Percentiles rank a stretch among this genome's conserved stretches.
These are phyloP conservation scores for Torulaspora maleeae DNA, from an alignment of 805 yeast genomes.

Conservation along the genomic window DNA sequence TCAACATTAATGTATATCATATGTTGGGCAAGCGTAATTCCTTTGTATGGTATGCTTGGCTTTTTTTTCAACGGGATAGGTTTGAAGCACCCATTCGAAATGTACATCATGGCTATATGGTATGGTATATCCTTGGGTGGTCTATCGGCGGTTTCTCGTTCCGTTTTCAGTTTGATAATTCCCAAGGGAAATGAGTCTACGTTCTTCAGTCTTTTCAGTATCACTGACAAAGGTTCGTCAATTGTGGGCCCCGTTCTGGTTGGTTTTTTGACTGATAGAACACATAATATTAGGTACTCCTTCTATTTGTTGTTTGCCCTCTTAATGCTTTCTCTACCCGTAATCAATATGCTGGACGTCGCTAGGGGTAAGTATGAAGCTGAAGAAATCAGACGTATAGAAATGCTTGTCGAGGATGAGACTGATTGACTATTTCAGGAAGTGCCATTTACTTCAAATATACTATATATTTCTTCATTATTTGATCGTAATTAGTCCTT, in stretches of 20 bases:
- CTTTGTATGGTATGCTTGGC: slow-evolving; percentile 67
- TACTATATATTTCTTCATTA: background rate
- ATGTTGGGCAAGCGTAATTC: slow-evolving; percentile 60
- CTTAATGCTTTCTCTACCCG: slow-evolving; percentile 51
- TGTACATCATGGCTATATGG: slow-evolving; percentile 66
- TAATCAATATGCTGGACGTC: slow-evolving; percentile 52
- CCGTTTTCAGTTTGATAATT: slow-evolving; percentile 61
- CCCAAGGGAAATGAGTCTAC: slow-evolving; percentile 73
- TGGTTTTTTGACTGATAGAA: slow-evolving; percentile 66
- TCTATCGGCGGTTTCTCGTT: slow-evolving; percentile 61
- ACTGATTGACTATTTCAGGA: background rate
- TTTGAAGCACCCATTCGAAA: slow-evolving; percentile 57
- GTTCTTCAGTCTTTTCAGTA: slow-evolving; percentile 68
- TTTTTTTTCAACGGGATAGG: slow-evolving; percentile 54
- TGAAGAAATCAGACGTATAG: slow-evolving; percentile 32
- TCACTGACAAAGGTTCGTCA: slow-evolving; percentile 78
- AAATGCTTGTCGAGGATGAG: background rate
- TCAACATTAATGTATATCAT: slow-evolving; percentile 49
- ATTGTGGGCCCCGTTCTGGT: slow-evolving; percentile 68
- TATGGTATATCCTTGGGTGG: slow-evolving; percentile 76
- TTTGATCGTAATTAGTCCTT: slow-evolving; percentile 16
- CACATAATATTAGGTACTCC: slow-evolving; percentile 69
- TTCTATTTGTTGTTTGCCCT: slow-evolving; percentile 58
- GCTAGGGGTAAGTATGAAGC: slow-evolving; percentile 61
- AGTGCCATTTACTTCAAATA: background rate